Conservation (phyloP, 441 rosid genomes). For the Erodium trifolium region DNA sequence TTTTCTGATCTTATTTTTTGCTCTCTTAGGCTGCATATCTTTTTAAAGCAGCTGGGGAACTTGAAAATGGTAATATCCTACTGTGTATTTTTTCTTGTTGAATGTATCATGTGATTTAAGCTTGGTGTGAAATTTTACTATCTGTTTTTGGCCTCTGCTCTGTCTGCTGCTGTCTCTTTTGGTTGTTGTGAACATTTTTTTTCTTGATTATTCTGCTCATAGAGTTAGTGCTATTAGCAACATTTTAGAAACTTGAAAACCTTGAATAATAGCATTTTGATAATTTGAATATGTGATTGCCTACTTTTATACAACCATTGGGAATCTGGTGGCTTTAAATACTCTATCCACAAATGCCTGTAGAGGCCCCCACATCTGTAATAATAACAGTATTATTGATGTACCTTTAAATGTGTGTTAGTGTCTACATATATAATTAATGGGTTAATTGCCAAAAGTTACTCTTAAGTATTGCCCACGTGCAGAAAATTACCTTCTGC, state of each 20-base stretch:
- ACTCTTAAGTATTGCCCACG: too few species aligned
- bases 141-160: background rate
- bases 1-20: conserved; percentile 19
- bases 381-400: too few species aligned
- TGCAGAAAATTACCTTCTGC: too few species aligned
- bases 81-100: background rate
- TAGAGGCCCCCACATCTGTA: too few species aligned
- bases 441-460: too few species aligned
- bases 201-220: too few species aligned
- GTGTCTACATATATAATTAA: background rate
- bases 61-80: conserved; percentile 41
- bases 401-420: background rate
- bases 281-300: background rate
- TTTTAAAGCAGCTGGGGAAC: conserved; percentile 49
- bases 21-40: conserved; percentile 74
- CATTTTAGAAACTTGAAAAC: background rate
- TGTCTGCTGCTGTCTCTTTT: background rate
- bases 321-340: background rate
- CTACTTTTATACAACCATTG: background rate
- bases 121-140: background rate
- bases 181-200: background rate
- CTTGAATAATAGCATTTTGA: background rate
- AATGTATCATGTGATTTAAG: background rate
- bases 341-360: too few species aligned
- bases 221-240: background rate